Percentiles rank a stretch among this genome's conserved stretches.
These are phyloP conservation scores for Poterioochromonas sp. DNA, from an alignment of 352 stramenopile genomes.

Conservation along the genomic window DNA sequence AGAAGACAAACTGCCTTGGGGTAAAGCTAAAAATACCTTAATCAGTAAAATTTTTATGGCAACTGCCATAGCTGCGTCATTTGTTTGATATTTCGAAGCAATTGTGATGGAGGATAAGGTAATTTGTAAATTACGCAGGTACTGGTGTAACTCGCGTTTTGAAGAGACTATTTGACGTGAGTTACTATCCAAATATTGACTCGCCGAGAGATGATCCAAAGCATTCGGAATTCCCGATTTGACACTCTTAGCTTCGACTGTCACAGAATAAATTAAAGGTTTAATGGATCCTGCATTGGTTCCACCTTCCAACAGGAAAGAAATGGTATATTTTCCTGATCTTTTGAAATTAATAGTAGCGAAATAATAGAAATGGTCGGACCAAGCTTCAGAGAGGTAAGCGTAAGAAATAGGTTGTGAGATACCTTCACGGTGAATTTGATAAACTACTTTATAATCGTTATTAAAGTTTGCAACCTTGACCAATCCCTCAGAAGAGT, in stretches of 20 bases:
- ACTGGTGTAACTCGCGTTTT: not conserved
- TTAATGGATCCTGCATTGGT: not conserved
- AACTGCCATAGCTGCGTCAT: not conserved
- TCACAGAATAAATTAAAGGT: slow-evolving; percentile 1
- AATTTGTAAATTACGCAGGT: too few relatives aligned
- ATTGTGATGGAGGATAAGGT: not conserved
- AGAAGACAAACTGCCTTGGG: not conserved
- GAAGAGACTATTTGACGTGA: not conserved
- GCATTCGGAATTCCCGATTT: slow-evolving; percentile 3
- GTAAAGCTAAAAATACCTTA: not conserved
- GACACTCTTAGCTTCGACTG: not conserved
- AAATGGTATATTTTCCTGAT: slow-evolving; percentile 16
- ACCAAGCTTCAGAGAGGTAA: not conserved
- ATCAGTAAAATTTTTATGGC: not conserved
- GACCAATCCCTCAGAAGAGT: not conserved
- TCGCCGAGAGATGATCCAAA: not conserved
- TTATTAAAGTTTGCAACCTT: not conserved
- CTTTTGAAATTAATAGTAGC: slow-evolving; percentile 15
- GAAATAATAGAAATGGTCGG: slow-evolving; percentile 22
- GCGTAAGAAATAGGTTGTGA: not conserved
- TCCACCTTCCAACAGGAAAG: not conserved
- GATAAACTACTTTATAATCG: not conserved
- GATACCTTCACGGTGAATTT: slow-evolving; percentile 26
- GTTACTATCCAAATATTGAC: not conserved
- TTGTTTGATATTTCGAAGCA: not conserved